Evolutionary conservation across 2,329 filamentous ascomycete species (phyloP), one percentile per base, ranked within the genome.

Genomic region (Monosporascus sp.): DNA sequence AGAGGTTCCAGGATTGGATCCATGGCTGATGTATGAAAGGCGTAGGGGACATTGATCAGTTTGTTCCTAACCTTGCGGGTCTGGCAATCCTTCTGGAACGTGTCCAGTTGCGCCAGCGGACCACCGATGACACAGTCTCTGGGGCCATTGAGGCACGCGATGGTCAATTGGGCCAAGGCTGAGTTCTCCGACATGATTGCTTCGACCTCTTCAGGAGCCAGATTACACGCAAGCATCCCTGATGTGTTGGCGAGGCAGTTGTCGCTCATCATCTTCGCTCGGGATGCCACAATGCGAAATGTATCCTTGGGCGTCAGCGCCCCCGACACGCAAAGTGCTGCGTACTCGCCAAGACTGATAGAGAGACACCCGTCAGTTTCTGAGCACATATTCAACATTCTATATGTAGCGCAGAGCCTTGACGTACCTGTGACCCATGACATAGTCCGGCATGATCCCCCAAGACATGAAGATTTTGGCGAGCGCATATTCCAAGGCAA

Each of bases 71-170:
- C 48, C 24, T 50, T 54, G 5, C 49, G 31, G 19, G 31, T 34
- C 17, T 50, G 24, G 46, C 38, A 36, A 38, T 52, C 22, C 24
- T 52, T 46, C 26, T 53, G 52, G 37, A 58, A 41, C 16, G 24
- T 16, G 19, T 52, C 44, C 8, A 58, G 34, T 41, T 56, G 48
- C 7, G 34, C 19, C 8, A 58, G 24, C 8, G 51, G 55, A 5
- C 59, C 59, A 9, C 54, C 56, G 14, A 61, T 24, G 5, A 61
- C 59, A 36, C 51, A 57, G 26, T 61, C 56, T 2, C 43, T 49
- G 11, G 26, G 40, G 20, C 57, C 45, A 36, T 61, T 61, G 20
- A 47, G 26, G 20, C 59, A 61, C 19, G 56, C 47, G 22, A 61
- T 54, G 8, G 34, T 47, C 8, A 54, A 34, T 24, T 44, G 24